Base-by-base conservation (phyloP, 2,329 filamentous ascomycete species). In the Monilinia vaccinii-corymbosi region DNA sequence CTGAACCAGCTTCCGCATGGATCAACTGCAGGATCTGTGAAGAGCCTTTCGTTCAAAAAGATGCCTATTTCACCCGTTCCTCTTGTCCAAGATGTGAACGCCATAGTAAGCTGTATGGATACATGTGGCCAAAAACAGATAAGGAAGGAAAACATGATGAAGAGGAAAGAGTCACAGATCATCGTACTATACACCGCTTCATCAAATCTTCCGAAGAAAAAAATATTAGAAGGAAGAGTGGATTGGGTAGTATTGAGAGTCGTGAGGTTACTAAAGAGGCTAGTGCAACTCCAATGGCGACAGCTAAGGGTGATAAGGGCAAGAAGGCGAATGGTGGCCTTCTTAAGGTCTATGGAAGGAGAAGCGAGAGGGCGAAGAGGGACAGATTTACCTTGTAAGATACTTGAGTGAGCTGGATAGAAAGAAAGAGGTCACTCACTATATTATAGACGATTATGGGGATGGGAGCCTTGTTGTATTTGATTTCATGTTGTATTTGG, bases 31-130 rank as follows among this genome's bases (percentile, higher is more conserved):
- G 85, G 56, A 91, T 88, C 31, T 99, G 94, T 75, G 82, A 83
- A 53, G 81, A 81, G 1, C 84, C 86, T 62, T 99, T 97, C 71
- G 87, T 97, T 7, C 93, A 97, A 72, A 81, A 84, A 45, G 88
- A 97, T 64, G 91, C 90, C 0, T 97, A 96, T 72, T 87, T 86
- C 65, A 97, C 92, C 1, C 84, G 87, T 56, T 85, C 88, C 52
- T 87, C 90, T 18, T 99, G 94, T 72, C 92, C 91, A 4, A 84
- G 94, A 8, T 99, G 94, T 73, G 94, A 99, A 75, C 84, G 94
- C 0, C 94, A 99, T 71, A 95, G 89, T 18, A 97, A 96, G 76
- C 77, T 99, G 0, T 99, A 97, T 71, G 95, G 95, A 0, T 97
- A 89, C 70, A 80, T 88, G 60, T 99, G 94, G 94, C 94, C 94